These are phyloP conservation scores for Bromus sterilis DNA, from an alignment of 176 grass and related monocot genomes.

Conservation along the genomic window DNA sequence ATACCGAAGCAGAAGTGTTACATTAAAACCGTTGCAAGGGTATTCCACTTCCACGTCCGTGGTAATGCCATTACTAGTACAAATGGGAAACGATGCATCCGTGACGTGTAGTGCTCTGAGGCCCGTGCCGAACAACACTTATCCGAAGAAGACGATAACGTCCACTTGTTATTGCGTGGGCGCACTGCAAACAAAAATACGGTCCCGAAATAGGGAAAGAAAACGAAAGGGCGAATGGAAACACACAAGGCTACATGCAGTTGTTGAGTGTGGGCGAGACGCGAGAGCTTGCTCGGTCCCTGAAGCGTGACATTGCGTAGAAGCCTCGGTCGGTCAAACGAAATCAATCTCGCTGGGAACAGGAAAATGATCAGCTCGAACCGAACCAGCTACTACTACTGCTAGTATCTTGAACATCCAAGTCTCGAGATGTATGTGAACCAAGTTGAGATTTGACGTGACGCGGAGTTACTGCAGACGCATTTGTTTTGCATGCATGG, in stretches of 20 bases:
- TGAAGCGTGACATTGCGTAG: constrained; percentile 2
- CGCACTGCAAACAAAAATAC: background rate
- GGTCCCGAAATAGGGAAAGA: background rate
- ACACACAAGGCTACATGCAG: background rate
- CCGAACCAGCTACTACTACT: background rate
- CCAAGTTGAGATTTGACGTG: background rate
- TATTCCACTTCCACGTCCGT: no score
- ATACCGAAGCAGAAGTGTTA: no score
- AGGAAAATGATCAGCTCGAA: background rate
- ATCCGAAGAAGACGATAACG: background rate
- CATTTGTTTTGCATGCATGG: background rate
- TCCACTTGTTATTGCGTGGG: constrained; percentile 10
- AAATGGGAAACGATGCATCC: background rate
- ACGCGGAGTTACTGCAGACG: background rate
- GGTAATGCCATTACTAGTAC: background rate
- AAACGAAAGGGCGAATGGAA: background rate
- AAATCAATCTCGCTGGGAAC: background rate
- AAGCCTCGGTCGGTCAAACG: background rate
- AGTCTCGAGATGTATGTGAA: background rate
- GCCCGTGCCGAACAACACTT: background rate
- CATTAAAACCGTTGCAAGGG: no score
- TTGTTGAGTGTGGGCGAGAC: background rate
- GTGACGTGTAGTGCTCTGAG: background rate
- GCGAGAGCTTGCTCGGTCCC: background rate
- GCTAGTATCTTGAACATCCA: background rate